Percentiles rank a stretch among this genome's conserved stretches.
Conservation (phyloP, 2,329 filamentous ascomycete species). For the Aspergillus pseudoviridinutans region DNA sequence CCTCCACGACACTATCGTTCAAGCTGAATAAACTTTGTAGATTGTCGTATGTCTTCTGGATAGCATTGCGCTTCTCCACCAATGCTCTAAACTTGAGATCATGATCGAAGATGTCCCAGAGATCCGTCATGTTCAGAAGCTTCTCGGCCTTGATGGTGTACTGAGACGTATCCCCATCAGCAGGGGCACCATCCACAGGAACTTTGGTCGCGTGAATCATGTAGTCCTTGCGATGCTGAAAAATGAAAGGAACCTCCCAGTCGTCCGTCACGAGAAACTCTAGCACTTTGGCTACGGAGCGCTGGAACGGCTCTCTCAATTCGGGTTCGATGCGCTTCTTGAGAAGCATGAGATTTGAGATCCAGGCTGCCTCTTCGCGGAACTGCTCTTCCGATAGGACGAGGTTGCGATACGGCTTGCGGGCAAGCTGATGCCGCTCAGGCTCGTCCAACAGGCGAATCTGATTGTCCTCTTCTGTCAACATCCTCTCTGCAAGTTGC, state of each 20-base stretch:
- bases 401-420: conserved; percentile 80
- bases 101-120: conserved; percentile 92
- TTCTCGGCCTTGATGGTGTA: conserved; percentile 77
- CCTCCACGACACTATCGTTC: conserved; percentile 71
- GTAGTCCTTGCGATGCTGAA: conserved; percentile 97
- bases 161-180: conserved; percentile 67
- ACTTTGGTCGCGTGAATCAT: conserved; percentile 81
- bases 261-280: conserved; percentile 94
- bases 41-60: conserved; percentile 74
- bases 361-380: conserved; percentile 87
- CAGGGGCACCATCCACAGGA: conserved; percentile 57
- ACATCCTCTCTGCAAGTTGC: conserved; percentile 85
- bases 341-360: conserved; percentile 82
- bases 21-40: conserved; percentile 64
- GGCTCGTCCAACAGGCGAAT: conserved; percentile 88
- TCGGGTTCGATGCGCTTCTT: conserved; percentile 73
- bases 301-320: conserved; percentile 76
- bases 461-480: conserved; percentile 90
- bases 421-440: conserved; percentile 88
- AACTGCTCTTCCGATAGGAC: conserved; percentile 79
- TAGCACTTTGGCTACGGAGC: conserved; percentile 84
- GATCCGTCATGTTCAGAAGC: conserved; percentile 82
- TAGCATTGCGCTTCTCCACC: conserved; percentile 82
- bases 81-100: conserved; percentile 94
- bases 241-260: conserved; percentile 94